These are phyloP conservation scores for Candida albicans DNA, from an alignment of 1,139 yeast genomes.

Conservation along the genomic window DNA sequence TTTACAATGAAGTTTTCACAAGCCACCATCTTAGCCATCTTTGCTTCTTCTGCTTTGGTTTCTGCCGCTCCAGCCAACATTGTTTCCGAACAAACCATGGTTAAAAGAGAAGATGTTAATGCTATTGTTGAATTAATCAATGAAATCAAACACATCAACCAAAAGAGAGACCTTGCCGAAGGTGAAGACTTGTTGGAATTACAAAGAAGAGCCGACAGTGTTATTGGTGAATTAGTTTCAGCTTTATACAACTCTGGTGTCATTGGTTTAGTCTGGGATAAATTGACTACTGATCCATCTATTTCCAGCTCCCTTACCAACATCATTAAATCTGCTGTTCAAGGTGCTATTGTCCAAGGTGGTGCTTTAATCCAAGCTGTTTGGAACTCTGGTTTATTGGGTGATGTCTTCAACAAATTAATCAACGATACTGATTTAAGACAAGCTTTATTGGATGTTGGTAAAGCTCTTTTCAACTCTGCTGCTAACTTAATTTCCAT, in stretches of 20 bases:
- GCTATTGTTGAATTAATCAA: conserved; percentile 35
- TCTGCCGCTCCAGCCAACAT: conserved; percentile 41
- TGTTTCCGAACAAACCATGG: conserved; percentile 22
- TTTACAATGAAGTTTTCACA: conserved; percentile 44
- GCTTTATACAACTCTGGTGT: conserved; percentile 45
- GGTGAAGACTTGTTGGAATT: conserved; percentile 30
- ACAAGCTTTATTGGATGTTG: conserved; percentile 36
- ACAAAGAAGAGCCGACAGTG: conserved; percentile 40
- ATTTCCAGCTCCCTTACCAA: conserved; percentile 27
- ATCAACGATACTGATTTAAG: conserved; percentile 37
- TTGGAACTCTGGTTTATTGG: conserved; percentile 46
- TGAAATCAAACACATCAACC: conserved; percentile 32
- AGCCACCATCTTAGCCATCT: conserved; percentile 43
- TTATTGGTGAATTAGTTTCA: conserved; percentile 36
- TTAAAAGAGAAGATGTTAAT: conserved; percentile 38
- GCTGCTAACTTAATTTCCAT: conserved; percentile 32
- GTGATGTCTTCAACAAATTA: conserved; percentile 33
- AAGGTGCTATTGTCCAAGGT: conserved; percentile 41
- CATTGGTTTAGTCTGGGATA: conserved; percentile 36
- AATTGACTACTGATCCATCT: conserved; percentile 34
- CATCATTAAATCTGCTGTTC: conserved; percentile 34
- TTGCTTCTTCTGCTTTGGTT: conserved; percentile 41
- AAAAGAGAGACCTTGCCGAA: conserved; percentile 36
- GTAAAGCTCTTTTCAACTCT: conserved; percentile 34
- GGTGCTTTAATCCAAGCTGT: conserved; percentile 45